Evolutionary conservation across 805 yeast genomes (phyloP).

Genomic region (Cyberlindnera amylophila): DNA sequence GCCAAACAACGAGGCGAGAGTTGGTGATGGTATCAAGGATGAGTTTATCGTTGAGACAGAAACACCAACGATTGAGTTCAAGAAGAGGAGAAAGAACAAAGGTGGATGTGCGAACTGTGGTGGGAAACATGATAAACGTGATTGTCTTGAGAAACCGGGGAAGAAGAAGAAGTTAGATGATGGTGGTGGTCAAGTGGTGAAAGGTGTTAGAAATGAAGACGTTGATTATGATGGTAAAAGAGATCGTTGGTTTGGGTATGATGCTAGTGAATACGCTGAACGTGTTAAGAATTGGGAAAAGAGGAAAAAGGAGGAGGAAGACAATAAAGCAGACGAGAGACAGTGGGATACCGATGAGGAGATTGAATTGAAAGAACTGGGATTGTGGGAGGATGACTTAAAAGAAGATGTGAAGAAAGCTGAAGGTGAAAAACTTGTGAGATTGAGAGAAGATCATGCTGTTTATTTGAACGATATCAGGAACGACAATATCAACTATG

Average conservation of each 20-base stretch:
- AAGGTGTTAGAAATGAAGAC: constrained; percentile 23
- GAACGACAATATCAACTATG: constrained; percentile 43
- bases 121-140: constrained; percentile 44
- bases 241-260: constrained; percentile 59
- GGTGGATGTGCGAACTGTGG: constrained; percentile 60
- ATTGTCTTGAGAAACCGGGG: constrained; percentile 57
- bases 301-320: constrained; percentile 15
- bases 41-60: constrained; percentile 27
- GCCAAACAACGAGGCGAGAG: constrained; percentile 44
- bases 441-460: constrained; percentile 79
- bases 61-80: not conserved
- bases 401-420: constrained; percentile 27
- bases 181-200: constrained; percentile 13
- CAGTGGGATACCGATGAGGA: constrained; percentile 40
- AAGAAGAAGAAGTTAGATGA: constrained; percentile 27
- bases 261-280: constrained; percentile 55
- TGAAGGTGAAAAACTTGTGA: constrained; percentile 41
- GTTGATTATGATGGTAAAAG: constrained; percentile 30
- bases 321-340: constrained; percentile 7
- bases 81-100: constrained; percentile 23
- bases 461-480: constrained; percentile 50
- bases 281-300: constrained; percentile 45
- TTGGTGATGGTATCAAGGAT: constrained; percentile 57
- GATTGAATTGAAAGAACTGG: constrained; percentile 39
- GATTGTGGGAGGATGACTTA: constrained; percentile 25